A percentile compares a stretch with the other conserved stretches of the same genome.
Conservation (phyloP, 1,284 basidiomycete genomes). For the Coniferiporia weirii region DNA sequence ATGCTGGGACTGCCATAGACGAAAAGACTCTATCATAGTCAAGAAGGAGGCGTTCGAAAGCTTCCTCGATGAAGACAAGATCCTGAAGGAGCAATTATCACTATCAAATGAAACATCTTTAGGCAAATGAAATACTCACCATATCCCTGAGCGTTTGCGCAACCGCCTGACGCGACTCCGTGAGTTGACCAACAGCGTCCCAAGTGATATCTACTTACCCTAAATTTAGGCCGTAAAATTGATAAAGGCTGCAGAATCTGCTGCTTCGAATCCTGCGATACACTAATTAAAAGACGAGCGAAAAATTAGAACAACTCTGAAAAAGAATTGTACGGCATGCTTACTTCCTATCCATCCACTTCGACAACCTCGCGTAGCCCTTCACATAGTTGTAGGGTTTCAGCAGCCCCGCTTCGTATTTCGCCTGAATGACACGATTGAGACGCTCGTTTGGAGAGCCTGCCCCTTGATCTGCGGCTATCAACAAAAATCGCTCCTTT, state of each 20-base stretch:
- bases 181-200: conserved; percentile 13
- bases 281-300: conserved; percentile 38
- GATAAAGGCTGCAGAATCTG: conserved; percentile 87
- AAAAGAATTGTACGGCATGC: conserved; percentile 21
- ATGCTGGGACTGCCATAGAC: conserved; percentile 94
- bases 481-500: conserved; percentile 86
- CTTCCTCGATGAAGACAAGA: conserved; percentile 96
- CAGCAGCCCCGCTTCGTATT: conserved; percentile 93
- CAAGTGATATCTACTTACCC: conserved; percentile 42
- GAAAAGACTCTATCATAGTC: conserved; percentile 97
- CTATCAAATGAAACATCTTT: neutral
- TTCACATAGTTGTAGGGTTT: conserved; percentile 97
- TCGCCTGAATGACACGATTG: conserved; percentile 89
- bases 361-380: conserved; percentile 82
- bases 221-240: conserved; percentile 89
- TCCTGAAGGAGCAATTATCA: conserved; percentile 46
- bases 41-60: conserved; percentile 90
- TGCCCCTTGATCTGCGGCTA: conserved; percentile 91
- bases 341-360: conserved; percentile 94
- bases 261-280: conserved; percentile 86
- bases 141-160: conserved; percentile 88
- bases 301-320: neutral
- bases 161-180: conserved; percentile 52
- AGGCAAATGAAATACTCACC: conserved; percentile 34
- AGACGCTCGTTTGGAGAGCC: conserved; percentile 89